Evolutionary conservation across 768 basidiomycete species (phyloP), one percentile per base, ranked within the genome.

Genomic region (Hypholoma sublateritium): DNA sequence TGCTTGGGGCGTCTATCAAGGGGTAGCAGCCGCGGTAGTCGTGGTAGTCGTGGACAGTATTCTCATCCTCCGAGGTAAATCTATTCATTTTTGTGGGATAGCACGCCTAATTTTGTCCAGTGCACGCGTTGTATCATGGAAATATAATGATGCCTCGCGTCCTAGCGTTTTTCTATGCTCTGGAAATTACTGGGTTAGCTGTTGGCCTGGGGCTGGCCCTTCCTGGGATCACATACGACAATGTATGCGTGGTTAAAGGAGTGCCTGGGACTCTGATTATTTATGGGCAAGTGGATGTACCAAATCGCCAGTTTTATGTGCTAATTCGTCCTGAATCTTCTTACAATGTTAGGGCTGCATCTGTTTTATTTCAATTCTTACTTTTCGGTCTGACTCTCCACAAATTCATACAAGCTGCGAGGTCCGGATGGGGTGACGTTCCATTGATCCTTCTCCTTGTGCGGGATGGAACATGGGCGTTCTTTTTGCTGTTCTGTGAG

Each of bases 401-500:
- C 41, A 79, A 78, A 57, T 76, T 75, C 58, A 48, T 71, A 1
- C 24, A 60, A 17, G 69, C 72, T 2, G 53, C 70, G 7, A 73
- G 72, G 41, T 64, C 64, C 0, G 76, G 76, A 9, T 76, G 74
- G 76, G 76, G 74, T 24, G 71, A 76, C 47, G 70, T 74, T 1
- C 79, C 76, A 0, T 62, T 81, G 6, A 59, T 78, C 12, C 57
- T 69, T 5, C 59, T 80, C 44, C 66, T 81, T 13, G 68, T 77
- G 62, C 72, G 74, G n/a, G 80, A 82, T 62, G 75, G 80, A 6
- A 72, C 74, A 2, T 74, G 75, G 69, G 75, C 77, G 1, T 80
- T 77, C 62, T 43, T 75, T 32, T 45, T 75, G 3, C 58, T 80
- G 8, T 76, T 78, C 56, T 53, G 80, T 80, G 58, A 53, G 65